Evolutionary conservation across 441 rosid species (phyloP).

Genomic region (Flueggea neowawraea): DNA sequence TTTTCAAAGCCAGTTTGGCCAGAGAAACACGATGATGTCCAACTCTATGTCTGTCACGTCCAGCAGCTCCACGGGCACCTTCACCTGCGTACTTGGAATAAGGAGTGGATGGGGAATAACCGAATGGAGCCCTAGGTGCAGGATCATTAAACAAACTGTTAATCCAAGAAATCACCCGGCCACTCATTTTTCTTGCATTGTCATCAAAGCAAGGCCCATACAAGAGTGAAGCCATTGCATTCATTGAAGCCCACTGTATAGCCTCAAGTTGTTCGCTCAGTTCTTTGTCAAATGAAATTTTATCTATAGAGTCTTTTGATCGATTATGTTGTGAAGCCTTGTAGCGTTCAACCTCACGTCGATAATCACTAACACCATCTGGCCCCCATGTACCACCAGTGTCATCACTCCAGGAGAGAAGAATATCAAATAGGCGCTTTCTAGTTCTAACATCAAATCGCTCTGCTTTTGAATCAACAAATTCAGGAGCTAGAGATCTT

Average conservation of each 20-base stretch:
- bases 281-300: constrained; percentile 95
- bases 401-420: constrained; percentile 95
- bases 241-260: constrained; percentile 98
- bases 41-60: constrained; percentile 89
- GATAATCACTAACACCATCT: constrained; percentile 87
- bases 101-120: constrained; percentile 98
- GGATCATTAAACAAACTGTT: constrained; percentile 97
- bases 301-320: constrained; percentile 97
- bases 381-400: constrained; percentile 88
- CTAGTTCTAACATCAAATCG: constrained; percentile 88
- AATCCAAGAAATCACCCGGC: constrained; percentile 97
- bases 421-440: constrained; percentile 90
- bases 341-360: constrained; percentile 99
- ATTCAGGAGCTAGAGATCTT: constrained; percentile 95
- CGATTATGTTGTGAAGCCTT: constrained; percentile 94
- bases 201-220: constrained; percentile 99
- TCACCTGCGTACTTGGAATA: constrained; percentile 88
- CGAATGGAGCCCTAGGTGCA: constrained; percentile 94
- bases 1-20: constrained; percentile 96
- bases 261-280: constrained; percentile 94
- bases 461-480: constrained; percentile 92
- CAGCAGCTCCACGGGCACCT: constrained; percentile 84
- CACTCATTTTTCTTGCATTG: constrained; percentile 98
- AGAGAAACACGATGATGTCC: constrained; percentile 93
- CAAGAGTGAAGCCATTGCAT: constrained; percentile 97